Base-by-base conservation (phyloP, 352 stramenopile species). In the Pythium phragmitis region DNA sequence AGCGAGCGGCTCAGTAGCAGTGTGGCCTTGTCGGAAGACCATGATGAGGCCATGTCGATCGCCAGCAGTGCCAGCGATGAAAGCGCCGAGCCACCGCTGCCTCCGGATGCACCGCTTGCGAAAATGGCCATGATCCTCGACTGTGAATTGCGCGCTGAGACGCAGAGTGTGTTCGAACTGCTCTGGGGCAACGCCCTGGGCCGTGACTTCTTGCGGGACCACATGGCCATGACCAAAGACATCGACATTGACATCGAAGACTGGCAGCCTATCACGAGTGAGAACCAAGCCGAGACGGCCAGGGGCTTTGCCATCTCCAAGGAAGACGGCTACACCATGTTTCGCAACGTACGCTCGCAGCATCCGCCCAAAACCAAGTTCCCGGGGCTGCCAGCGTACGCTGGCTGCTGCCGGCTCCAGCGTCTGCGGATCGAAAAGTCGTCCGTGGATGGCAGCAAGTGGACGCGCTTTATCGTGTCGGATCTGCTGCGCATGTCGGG, bases 101-200 rank as follows among this genome's bases (percentile, higher is more conserved):
- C 81, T 6, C 76, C 78, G 0, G 83, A 92, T 47, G 57, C 68
- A 28, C 64, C 76, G 21, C 68, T 92, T 2, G 52, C 72, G 6
- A 86, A 87, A 23, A 91, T 86, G 76, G 88, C 80, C 2, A 61
- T 82, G 17, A 57, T 93, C 12, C 30, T 93, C 39, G 84, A 93
- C 61, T 90, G 80, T 21, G 84, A 93, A 42, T 41, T 93, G 56
- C 77, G 73, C 5, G 77, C 76, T 9, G 78, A 91, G 48, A 74
- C 89, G 3, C 79, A 85, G 37, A 66, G 67, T 34, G 75, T 88
- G 21, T 91, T 90, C 54, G 82, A 93, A 50, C 43, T 80, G 19
- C 73, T 93, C 12, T 91, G 81, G 77, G 79, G 82, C 39, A 75
- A 92, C 62, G 80, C 72, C 9, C 55, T 68, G 2, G 82, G 80